Conservation (phyloP, 768 basidiomycete species). For the Lactifluus echinatus region DNA sequence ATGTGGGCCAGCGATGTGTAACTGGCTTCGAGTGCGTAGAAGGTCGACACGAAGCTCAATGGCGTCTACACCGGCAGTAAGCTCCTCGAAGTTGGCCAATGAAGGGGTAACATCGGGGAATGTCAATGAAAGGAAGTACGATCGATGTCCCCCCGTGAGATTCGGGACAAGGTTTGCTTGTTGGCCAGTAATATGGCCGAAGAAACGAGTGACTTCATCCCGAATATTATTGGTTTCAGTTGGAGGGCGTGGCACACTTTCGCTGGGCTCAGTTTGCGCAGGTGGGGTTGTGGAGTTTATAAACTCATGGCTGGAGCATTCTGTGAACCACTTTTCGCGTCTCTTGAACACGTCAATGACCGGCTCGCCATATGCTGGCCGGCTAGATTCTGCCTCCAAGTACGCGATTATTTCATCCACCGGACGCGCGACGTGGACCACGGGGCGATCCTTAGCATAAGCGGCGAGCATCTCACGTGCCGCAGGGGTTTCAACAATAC, state of each 20-base stretch:
- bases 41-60: constrained; percentile 93
- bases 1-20: constrained; percentile 38
- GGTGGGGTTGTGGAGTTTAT: constrained; percentile 53
- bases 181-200: constrained; percentile 75
- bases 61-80: constrained; percentile 82
- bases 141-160: constrained; percentile 46
- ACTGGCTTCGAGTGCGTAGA: constrained; percentile 45
- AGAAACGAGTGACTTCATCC: constrained; percentile 74
- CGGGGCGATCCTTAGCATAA: constrained; percentile 57
- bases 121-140: constrained; percentile 89
- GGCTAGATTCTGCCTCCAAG: constrained; percentile 60
- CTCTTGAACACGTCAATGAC: constrained; percentile 77
- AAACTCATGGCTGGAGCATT: constrained; percentile 78
- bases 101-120: constrained; percentile 79
- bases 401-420: constrained; percentile 76
- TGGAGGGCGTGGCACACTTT: constrained; percentile 11
- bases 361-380: constrained; percentile 86
- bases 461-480: constrained; percentile 64
- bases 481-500: constrained; percentile 79
- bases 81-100: constrained; percentile 55
- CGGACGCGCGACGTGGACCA: constrained; percentile 79
- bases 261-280: constrained; percentile 9
- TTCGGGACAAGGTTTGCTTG: constrained; percentile 55
- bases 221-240: constrained; percentile 32
- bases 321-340: constrained; percentile 78